phyloP scores from a whole-genome alignment of 2,329 filamentous ascomycete species.

The Drechslerella stenobrocha region DNA sequence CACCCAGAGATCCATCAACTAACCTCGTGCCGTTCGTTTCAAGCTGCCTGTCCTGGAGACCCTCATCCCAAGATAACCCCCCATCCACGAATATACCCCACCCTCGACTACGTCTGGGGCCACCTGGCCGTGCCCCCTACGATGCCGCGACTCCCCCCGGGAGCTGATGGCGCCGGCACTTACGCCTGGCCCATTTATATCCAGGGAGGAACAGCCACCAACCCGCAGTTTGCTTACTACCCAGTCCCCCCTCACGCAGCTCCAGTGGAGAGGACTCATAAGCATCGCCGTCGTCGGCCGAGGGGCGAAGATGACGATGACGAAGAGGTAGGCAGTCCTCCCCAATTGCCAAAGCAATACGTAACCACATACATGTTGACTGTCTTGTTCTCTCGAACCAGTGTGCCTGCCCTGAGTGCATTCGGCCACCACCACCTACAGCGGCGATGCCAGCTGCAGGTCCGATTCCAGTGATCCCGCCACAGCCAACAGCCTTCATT shows the following conservation, averaged over 20 bases:
- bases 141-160: not conserved
- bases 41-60: not conserved
- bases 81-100: not conserved
- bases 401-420: conserved; percentile 34
- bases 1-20: no score
- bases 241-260: conserved; percentile 12
- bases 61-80: conserved; percentile 1
- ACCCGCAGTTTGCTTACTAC: conserved; percentile 36
- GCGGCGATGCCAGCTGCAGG: not conserved
- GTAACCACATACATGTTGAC: not conserved
- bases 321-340: conserved; percentile 28
- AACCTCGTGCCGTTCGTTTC: not conserved
- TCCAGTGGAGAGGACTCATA: not conserved
- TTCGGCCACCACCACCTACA: not conserved
- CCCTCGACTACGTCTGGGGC: conserved; percentile 22
- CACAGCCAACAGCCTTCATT: conserved; percentile 12
- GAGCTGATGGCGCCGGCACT: conserved; percentile 17
- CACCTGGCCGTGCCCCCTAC: conserved; percentile 2
- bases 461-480: not conserved
- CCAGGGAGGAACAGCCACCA: conserved; percentile 30
- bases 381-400: not conserved
- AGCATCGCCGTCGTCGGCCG: conserved; percentile 8
- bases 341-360: not conserved
- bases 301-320: conserved; percentile 14
- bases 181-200: conserved; percentile 38